These are phyloP conservation scores for Leishmania tarentolae DNA, from an alignment of 208 protist genomes.

Conservation along the genomic window DNA sequence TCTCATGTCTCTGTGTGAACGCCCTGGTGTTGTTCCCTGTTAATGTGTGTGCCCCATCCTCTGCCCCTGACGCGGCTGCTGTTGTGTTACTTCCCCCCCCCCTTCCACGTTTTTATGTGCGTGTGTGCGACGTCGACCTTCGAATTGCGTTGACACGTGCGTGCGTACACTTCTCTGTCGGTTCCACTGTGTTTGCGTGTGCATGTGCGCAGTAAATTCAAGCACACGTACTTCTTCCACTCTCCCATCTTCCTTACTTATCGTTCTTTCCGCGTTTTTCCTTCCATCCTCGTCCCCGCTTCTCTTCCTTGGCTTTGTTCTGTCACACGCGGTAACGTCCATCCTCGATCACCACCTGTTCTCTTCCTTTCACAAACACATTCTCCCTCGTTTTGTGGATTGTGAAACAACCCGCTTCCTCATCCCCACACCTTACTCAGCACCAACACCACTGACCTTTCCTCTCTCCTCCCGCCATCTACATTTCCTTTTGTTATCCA, in stretches of 20 bases:
- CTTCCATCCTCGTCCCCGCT: neutral
- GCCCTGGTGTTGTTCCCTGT: neutral
- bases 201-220: neutral
- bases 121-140: neutral
- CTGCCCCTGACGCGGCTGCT: neutral
- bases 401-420: neutral
- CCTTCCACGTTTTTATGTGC: neutral
- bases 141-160: neutral
- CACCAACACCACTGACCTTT: neutral
- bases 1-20: neutral
- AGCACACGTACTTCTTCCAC: neutral
- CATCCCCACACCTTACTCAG: neutral
- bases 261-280: neutral
- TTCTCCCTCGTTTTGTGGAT: neutral
- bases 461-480: neutral
- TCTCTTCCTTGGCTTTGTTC: neutral
- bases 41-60: neutral
- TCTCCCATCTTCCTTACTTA: neutral
- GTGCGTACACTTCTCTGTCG: neutral
- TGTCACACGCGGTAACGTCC: neutral
- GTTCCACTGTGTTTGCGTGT: neutral
- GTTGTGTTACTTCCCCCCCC: neutral
- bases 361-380: neutral
- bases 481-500: neutral
- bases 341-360: neutral